These are phyloP conservation scores for Neostapfia colusana DNA, from an alignment of 176 grass and related monocot species.

Conservation along the genomic window DNA sequence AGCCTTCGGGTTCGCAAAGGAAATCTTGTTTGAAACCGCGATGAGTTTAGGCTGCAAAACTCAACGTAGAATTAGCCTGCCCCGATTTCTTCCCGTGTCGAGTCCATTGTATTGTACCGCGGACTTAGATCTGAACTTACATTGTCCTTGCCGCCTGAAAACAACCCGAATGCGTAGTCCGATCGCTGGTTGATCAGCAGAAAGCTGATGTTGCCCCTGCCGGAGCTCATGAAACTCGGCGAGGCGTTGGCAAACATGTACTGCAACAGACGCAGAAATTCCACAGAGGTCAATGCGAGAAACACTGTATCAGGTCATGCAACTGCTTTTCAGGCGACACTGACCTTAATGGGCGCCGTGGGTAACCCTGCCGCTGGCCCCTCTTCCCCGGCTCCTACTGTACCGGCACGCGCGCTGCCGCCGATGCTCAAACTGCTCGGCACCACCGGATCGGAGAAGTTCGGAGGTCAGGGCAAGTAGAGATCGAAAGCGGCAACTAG, in stretches of 20 bases:
- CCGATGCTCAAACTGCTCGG: conserved; percentile 44
- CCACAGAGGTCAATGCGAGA: neutral
- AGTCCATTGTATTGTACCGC: neutral
- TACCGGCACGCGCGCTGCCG: conserved; percentile 8
- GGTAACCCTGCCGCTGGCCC: conserved; percentile 46
- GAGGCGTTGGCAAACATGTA: conserved; percentile 67
- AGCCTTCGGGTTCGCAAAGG: conserved; percentile 68
- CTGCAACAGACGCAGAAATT: conserved; percentile 33
- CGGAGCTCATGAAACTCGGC: conserved; percentile 48
- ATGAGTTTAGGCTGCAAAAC: conserved; percentile 61
- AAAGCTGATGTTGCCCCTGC: conserved; percentile 52
- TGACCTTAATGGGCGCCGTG: conserved; percentile 68
- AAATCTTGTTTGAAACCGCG: conserved; percentile 66
- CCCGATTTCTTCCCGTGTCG: neutral
- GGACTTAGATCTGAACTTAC: neutral
- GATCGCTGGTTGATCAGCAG: conserved; percentile 74
- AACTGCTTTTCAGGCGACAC: neutral
- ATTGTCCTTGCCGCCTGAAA: conserved; percentile 65
- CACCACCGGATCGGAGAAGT: neutral
- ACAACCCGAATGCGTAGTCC: conserved; percentile 73
- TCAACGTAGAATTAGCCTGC: neutral
- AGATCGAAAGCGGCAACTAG: neutral
- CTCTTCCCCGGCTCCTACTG: conserved; percentile 31
- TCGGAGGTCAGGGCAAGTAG: neutral
- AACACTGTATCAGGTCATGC: neutral